Percentiles rank a stretch among this genome's conserved stretches.
These are phyloP conservation scores for Suillus brevipes DNA, from an alignment of 768 basidiomycete genomes.

Conservation along the genomic window DNA sequence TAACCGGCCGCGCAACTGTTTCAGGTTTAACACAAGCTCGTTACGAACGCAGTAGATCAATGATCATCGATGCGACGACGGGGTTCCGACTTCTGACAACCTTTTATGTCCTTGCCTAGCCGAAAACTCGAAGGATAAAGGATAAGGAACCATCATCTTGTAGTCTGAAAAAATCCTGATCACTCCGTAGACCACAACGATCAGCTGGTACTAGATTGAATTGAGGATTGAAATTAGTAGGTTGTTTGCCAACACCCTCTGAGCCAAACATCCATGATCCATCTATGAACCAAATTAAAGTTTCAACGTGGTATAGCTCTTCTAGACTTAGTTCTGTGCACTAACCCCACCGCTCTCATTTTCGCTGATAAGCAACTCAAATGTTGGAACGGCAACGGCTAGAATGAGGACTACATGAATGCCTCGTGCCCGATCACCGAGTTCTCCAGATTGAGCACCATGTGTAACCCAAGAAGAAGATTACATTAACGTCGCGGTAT, in stretches of 20 bases:
- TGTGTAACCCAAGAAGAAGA: constrained; percentile 4
- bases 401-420: neutral
- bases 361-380: neutral
- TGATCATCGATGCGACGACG: neutral
- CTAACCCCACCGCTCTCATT: neutral
- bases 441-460: neutral
- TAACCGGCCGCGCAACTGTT: neutral
- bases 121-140: neutral
- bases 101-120: neutral
- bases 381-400: neutral
- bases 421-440: neutral
- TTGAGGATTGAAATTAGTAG: too few relatives aligned
- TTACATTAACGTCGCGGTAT: neutral
- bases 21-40: neutral
- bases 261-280: neutral
- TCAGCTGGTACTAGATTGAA: too few relatives aligned
- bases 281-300: neutral
- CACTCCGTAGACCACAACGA: neutral
- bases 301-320: neutral
- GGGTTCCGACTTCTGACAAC: neutral
- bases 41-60: neutral
- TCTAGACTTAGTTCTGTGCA: neutral
- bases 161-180: neutral
- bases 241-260: neutral
- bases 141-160: neutral